Evolutionary conservation across 139 green algal species (phyloP).

Genomic region (Tetraselmis striata): DNA sequence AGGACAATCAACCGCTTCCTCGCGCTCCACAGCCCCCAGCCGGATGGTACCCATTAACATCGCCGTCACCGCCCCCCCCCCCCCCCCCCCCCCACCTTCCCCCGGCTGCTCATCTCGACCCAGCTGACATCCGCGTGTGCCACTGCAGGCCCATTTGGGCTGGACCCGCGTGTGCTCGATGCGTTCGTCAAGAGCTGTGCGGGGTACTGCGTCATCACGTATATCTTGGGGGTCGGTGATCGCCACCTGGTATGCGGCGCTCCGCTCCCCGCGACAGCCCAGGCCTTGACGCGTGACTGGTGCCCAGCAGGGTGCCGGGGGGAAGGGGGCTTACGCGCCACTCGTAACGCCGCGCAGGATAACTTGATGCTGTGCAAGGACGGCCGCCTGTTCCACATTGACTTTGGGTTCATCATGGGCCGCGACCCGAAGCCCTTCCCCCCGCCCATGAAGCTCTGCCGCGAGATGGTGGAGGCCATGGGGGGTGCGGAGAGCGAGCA

Average conservation of each 20-base stretch:
- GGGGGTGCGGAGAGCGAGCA: constrained; percentile 6
- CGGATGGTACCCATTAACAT: constrained; percentile 30
- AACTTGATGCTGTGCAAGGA: constrained; percentile 89
- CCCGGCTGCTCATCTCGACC: too few relatives aligned
- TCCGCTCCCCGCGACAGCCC: too few relatives aligned
- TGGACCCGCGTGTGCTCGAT: constrained; percentile 58
- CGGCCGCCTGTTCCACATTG: constrained; percentile 92
- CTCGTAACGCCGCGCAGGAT: too few relatives aligned
- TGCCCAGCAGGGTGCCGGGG: too few relatives aligned
- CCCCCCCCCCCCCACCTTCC: too few relatives aligned
- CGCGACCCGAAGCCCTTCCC: constrained; percentile 94
- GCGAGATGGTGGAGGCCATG: constrained; percentile 81
- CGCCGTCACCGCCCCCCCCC: too few relatives aligned
- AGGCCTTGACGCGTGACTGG: too few relatives aligned
- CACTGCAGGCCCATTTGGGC: constrained; percentile 57
- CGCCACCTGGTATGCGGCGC: constrained; percentile 14
- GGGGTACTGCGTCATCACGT: constrained; percentile 95
- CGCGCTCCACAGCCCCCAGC: constrained; percentile 51
- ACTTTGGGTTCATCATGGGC: constrained; percentile 95
- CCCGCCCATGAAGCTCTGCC: constrained; percentile 88
- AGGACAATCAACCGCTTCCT: constrained; percentile 78
- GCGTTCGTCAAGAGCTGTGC: constrained; percentile 88
- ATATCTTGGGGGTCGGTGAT: constrained; percentile 93
- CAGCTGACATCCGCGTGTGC: too few relatives aligned
- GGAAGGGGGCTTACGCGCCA: too few relatives aligned